Conservation (phyloP, 441 rosid genomes). For the Erysimum pusillum region DNA sequence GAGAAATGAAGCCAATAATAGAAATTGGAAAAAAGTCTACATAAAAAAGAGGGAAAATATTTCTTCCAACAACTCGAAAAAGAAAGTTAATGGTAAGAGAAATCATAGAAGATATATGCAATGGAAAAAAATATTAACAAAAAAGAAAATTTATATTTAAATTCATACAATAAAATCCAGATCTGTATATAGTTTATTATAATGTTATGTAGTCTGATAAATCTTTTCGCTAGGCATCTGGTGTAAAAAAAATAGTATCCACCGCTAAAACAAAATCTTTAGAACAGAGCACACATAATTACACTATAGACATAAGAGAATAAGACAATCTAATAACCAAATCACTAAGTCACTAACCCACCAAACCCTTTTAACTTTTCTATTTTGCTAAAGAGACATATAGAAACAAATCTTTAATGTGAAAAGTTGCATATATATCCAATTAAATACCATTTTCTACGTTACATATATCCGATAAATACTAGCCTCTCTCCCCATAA, state of each 20-base stretch:
- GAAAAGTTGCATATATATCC: not conserved
- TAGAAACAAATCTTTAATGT: not conserved
- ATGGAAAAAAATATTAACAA: not conserved
- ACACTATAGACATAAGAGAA: too few species aligned
- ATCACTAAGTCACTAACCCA: too few species aligned
- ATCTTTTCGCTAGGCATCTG: not conserved
- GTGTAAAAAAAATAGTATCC: too few species aligned
- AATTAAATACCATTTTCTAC: not conserved
- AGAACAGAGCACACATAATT: too few species aligned
- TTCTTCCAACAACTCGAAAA: slow-evolving; percentile 3
- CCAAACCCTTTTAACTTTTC: not conserved
- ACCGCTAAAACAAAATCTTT: too few species aligned
- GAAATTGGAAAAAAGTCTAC: not conserved
- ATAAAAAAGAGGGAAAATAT: not conserved
- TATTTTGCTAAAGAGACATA: not conserved
- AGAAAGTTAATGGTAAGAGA: not conserved
- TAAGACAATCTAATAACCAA: too few species aligned
- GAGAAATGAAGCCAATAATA: not conserved
- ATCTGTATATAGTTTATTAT: not conserved
- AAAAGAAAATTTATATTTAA: not conserved
- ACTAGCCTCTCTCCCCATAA: not conserved
- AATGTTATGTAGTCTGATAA: not conserved
- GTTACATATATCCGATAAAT: not conserved
- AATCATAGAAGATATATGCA: not conserved
- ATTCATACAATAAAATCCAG: not conserved